Percentiles rank a stretch among this genome's conserved stretches.
Conservation (phyloP, 2,329 filamentous ascomycete genomes). For the Xylaria polymorpha region DNA sequence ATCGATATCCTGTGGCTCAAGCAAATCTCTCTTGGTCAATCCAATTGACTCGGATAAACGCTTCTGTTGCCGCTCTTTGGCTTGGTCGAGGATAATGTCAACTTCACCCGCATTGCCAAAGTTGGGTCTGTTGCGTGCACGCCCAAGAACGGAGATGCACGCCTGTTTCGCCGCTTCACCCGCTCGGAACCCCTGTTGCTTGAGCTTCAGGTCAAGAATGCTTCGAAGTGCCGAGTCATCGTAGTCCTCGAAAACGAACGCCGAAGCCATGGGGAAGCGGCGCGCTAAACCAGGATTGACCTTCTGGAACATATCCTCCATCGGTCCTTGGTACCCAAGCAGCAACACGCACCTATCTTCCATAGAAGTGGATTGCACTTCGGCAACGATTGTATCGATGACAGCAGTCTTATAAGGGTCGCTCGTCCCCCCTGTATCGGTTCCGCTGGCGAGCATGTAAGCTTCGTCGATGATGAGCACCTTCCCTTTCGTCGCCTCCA, state of each 20-base stretch:
- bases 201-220: conserved; percentile 74
- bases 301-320: conserved; percentile 79
- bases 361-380: conserved; percentile 75
- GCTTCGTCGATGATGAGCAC: conserved; percentile 85
- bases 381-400: conserved; percentile 78
- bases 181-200: conserved; percentile 62
- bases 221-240: conserved; percentile 64
- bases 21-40: conserved; percentile 43
- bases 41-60: conserved; percentile 46
- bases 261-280: conserved; percentile 71
- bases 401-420: conserved; percentile 70
- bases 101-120: conserved; percentile 82
- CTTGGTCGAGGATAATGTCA: conserved; percentile 71
- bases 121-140: conserved; percentile 70
- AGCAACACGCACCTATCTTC: conserved; percentile 80
- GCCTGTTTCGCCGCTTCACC: conserved; percentile 64
- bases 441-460: conserved; percentile 68
- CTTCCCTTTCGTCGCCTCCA: conserved; percentile 74
- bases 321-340: conserved; percentile 75
- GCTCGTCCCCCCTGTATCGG: conserved; percentile 14
- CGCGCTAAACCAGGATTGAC: conserved; percentile 75
- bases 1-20: conserved; percentile 61
- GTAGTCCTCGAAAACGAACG: conserved; percentile 78
- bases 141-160: conserved; percentile 69
- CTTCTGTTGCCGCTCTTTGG: conserved; percentile 64